Evolutionary conservation across 768 basidiomycete species (phyloP).

Genomic region (Hypholoma sublateritium): DNA sequence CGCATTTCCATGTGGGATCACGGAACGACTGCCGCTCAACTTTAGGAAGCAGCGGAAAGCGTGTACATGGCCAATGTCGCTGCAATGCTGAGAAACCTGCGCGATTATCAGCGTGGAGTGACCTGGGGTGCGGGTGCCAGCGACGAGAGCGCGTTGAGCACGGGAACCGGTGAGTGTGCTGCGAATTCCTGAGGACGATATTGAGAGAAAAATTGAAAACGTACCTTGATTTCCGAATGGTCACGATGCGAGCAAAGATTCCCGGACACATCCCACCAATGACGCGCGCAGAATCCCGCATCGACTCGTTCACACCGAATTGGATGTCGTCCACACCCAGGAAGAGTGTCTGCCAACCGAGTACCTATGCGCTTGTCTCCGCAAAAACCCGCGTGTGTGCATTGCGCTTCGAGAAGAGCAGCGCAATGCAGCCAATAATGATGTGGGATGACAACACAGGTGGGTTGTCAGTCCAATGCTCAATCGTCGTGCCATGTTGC

Average conservation of each 20-base stretch:
- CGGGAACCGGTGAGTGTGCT: constrained; percentile 87
- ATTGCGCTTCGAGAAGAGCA: constrained; percentile 91
- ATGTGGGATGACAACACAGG: no score
- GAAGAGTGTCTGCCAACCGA: constrained; percentile 91
- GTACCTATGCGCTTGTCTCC: constrained; percentile 75
- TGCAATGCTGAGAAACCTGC: no score
- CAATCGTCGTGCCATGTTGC: no score
- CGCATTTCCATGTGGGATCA: no score
- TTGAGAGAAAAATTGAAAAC: constrained; percentile 17
- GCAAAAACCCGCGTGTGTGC: constrained; percentile 89
- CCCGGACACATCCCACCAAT: constrained; percentile 96
- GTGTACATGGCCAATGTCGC: no score
- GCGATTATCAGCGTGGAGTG: no score
- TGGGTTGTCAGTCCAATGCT: no score
- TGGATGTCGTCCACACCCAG: constrained; percentile 91
- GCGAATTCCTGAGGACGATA: constrained; percentile 73
- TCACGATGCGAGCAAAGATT: constrained; percentile 92
- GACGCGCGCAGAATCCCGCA: constrained; percentile 82
- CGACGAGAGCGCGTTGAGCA: constrained; percentile 93
- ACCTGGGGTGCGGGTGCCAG: constrained; percentile 99
- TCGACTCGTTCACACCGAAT: constrained; percentile 90
- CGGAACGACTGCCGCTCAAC: no score
- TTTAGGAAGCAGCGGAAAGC: no score
- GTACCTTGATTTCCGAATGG: constrained; percentile 90
- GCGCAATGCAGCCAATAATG: no score